These are phyloP conservation scores for Leucocoprinus birnbaumii DNA, from an alignment of 768 basidiomycete genomes.

Conservation along the genomic window DNA sequence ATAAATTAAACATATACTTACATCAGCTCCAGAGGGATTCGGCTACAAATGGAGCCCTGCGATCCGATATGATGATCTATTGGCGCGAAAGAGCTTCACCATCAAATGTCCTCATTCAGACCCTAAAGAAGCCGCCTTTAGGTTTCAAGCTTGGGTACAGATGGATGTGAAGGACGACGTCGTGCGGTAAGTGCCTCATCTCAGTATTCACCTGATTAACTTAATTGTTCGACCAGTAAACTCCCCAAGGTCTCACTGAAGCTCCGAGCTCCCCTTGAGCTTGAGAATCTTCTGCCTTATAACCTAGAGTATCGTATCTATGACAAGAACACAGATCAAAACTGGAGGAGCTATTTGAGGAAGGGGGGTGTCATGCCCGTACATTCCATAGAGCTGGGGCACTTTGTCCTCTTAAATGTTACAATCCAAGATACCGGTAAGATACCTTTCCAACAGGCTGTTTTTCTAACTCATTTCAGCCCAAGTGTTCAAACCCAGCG, in stretches of 20 bases:
- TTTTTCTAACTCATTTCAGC: background rate
- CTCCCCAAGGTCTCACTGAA: slow-evolving; percentile 84
- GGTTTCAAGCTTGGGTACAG: slow-evolving; percentile 89
- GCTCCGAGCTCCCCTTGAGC: slow-evolving; percentile 89
- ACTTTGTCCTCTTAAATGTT: slow-evolving; percentile 88
- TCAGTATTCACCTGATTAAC: background rate
- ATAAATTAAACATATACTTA: slow-evolving; percentile 1
- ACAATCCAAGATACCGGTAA: slow-evolving; percentile 87
- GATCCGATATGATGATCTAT: slow-evolving; percentile 86
- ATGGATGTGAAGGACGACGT: slow-evolving; percentile 54
- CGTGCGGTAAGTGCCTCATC: slow-evolving; percentile 42
- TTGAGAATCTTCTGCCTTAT: slow-evolving; percentile 94
- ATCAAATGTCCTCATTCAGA: slow-evolving; percentile 85
- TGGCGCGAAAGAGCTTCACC: slow-evolving; percentile 65
- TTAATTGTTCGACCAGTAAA: slow-evolving; percentile 42
- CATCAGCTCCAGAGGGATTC: slow-evolving; percentile 71
- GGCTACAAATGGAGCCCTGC: slow-evolving; percentile 92
- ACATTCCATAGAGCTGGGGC: slow-evolving; percentile 89
- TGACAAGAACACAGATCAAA: slow-evolving; percentile 91
- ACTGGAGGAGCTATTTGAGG: slow-evolving; percentile 91
- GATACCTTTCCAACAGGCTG: slow-evolving; percentile 12
- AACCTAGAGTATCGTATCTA: slow-evolving; percentile 96
- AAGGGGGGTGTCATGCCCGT: slow-evolving; percentile 95
- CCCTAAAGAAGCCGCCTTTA: slow-evolving; percentile 82
- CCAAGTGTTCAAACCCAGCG: slow-evolving; percentile 86